Conservation (phyloP, 2,329 filamentous ascomycete species). For the Stagonosporopsis chrysanthemi region DNA sequence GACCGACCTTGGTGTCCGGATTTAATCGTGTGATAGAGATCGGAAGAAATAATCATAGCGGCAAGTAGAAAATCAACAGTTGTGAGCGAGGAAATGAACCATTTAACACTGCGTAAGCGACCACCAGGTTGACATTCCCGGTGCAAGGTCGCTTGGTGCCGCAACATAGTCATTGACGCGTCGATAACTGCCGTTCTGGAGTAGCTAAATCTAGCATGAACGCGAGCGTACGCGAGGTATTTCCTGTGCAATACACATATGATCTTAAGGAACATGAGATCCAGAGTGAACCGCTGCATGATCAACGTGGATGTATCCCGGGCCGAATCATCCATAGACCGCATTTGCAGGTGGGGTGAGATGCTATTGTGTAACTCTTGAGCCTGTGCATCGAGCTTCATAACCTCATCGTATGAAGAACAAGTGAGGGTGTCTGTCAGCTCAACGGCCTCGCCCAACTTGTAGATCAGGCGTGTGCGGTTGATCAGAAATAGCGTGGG, state of each 20-base stretch:
- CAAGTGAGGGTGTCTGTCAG: slow-evolving; percentile 67
- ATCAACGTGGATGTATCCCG: slow-evolving; percentile 73
- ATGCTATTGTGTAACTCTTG: slow-evolving; percentile 68
- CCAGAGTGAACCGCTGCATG: slow-evolving; percentile 83
- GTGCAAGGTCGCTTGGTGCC: slow-evolving; percentile 78
- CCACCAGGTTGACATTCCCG: slow-evolving; percentile 76
- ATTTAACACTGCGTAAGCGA: slow-evolving; percentile 74
- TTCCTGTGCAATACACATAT: slow-evolving; percentile 88
- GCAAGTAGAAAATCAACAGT: slow-evolving; percentile 87
- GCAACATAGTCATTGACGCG: slow-evolving; percentile 81
- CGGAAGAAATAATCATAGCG: slow-evolving; percentile 82
- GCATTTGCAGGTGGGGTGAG: slow-evolving; percentile 80
- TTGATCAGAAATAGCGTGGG: slow-evolving; percentile 81
- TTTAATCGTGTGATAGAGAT: slow-evolving; percentile 74
- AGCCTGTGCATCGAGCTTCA: slow-evolving; percentile 66
- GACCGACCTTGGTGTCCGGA: slow-evolving; percentile 50
- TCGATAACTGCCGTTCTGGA: slow-evolving; percentile 86
- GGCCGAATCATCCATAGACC: slow-evolving; percentile 74
- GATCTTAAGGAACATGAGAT: slow-evolving; percentile 87
- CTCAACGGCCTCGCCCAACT: slow-evolving; percentile 76
- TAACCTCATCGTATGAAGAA: slow-evolving; percentile 68
- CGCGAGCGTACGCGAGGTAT: slow-evolving; percentile 75
- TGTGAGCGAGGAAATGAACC: slow-evolving; percentile 80
- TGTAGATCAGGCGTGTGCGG: slow-evolving; percentile 71
- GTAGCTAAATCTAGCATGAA: slow-evolving; percentile 82